These are phyloP conservation scores for Calonectria pseudoreteaudii DNA, from an alignment of 2,329 filamentous ascomycete genomes.

Conservation along the genomic window DNA sequence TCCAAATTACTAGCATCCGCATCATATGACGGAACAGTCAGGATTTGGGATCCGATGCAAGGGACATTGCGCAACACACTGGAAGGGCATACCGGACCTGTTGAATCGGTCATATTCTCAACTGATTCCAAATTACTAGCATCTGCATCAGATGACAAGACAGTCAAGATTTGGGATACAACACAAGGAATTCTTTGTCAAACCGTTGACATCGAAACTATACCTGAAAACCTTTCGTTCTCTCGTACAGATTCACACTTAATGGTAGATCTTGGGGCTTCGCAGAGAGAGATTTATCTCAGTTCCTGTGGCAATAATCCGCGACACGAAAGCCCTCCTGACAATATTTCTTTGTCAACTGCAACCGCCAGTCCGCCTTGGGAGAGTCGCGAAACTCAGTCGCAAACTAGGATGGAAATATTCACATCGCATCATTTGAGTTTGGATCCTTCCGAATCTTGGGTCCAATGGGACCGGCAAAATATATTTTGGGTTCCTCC, in stretches of 20 bases:
- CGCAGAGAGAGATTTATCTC: background rate
- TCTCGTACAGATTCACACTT: background rate
- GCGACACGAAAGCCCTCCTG: too few species aligned
- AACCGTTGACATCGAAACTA: background rate
- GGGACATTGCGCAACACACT: background rate
- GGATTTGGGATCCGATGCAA: background rate
- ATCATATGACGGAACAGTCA: background rate
- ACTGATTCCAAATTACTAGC: background rate
- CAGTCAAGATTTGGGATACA: background rate
- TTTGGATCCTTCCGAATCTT: too few species aligned
- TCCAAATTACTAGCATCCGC: background rate
- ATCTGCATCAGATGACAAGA: background rate
- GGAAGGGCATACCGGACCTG: background rate
- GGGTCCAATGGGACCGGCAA: too few species aligned
- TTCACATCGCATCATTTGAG: too few species aligned
- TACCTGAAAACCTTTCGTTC: background rate
- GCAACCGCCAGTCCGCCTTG: too few species aligned
- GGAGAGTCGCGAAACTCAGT: too few species aligned
- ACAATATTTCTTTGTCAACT: too few species aligned
- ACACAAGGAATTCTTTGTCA: background rate
- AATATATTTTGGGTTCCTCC: too few species aligned
- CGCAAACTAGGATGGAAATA: background rate
- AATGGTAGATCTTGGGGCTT: background rate
- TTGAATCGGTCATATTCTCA: background rate
- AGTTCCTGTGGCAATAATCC: background rate